These are phyloP conservation scores for Agrocybe praecox DNA, from an alignment of 768 basidiomycete genomes.

Conservation along the genomic window DNA sequence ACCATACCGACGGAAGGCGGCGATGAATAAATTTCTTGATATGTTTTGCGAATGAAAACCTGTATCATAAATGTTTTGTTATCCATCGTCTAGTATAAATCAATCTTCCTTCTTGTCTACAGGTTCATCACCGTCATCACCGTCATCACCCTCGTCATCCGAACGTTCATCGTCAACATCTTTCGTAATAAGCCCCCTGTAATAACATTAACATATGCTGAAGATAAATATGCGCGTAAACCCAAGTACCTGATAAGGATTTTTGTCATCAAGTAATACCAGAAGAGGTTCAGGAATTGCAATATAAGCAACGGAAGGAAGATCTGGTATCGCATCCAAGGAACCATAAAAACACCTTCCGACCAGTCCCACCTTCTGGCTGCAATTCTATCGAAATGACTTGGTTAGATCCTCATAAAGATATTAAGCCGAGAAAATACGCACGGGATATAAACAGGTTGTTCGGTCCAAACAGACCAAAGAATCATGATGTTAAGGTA, in stretches of 20 bases:
- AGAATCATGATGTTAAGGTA: slow-evolving; percentile 87
- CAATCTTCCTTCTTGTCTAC: slow-evolving; percentile 31
- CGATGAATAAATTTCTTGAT: not conserved
- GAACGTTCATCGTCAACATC: slow-evolving; percentile 74
- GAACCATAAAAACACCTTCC: slow-evolving; percentile 67
- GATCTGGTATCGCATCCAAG: slow-evolving; percentile 85
- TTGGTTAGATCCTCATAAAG: not conserved
- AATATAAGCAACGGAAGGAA: slow-evolving; percentile 75
- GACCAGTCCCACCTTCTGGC: slow-evolving; percentile 59
- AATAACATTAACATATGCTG: slow-evolving; percentile 11
- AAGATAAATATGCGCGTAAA: not conserved
- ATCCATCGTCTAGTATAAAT: not conserved
- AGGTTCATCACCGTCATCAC: slow-evolving; percentile 50
- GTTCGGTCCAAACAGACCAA: slow-evolving; percentile 85
- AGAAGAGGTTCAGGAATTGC: slow-evolving; percentile 88
- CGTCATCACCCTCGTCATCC: slow-evolving; percentile 78
- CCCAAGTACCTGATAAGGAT: slow-evolving; percentile 70
- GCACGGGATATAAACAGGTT: slow-evolving; percentile 67
- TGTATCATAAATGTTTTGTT: not conserved
- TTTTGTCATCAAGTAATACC: slow-evolving; percentile 86
- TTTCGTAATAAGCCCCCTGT: slow-evolving; percentile 53
- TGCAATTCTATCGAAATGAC: slow-evolving; percentile 41
- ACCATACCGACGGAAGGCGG: not conserved
- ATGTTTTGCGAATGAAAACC: not conserved
- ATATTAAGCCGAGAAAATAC: slow-evolving; percentile 29